Base-by-base conservation (phyloP, 2,329 filamentous ascomycete species). In the Xylariales sp. region DNA sequence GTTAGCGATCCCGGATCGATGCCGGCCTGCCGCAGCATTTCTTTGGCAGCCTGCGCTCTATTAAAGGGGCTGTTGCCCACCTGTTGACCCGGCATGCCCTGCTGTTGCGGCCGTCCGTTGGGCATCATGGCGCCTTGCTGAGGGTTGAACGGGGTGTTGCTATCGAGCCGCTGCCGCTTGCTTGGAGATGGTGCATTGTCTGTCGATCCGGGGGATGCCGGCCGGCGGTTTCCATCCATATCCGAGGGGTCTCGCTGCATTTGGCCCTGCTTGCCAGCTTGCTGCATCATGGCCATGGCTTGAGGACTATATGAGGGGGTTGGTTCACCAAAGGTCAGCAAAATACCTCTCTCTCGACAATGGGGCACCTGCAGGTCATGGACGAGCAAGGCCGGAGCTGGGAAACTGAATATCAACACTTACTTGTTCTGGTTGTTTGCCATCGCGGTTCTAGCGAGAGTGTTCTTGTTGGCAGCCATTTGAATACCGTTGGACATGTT, bases 181-280 rank as follows among this genome's bases (percentile, higher is more conserved):
- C 86, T 91, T 2, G 91, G 91, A 21, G 91, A 97, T 5, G 89
- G 88, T 18, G 88, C 89, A 54, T 93, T 93, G 37, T 96, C 90
- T 38, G 81, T 83, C 25, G 84, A 83, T 35, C 82, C 81, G 6
- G 91, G 91, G 23, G 91, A 95, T 41, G 83, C 81, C 19, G 88
- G 83, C 42, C 89, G 80, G 46, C 85, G 85, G 62, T 84, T 88
- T 61, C 85, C 84, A 52, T 95, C 88, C 77, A 93, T 88, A 45
- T 84, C 82, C 13, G 88, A 91, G 38, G 87, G 85, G 53, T 95
- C 88, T 43, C 88, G 77, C 59, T 91, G 86, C 86, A 95, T 94
- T 58, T 86, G 81, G 40, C 82, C 81, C 54, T 85, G 80, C 64
- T 89, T 83, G 60, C 78, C 76, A 51, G 81, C 76, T 23, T 52